Evolutionary conservation across 768 basidiomycete genomes (phyloP), one percentile per base, ranked within the genome.

Genomic region (Collybia sordida): DNA sequence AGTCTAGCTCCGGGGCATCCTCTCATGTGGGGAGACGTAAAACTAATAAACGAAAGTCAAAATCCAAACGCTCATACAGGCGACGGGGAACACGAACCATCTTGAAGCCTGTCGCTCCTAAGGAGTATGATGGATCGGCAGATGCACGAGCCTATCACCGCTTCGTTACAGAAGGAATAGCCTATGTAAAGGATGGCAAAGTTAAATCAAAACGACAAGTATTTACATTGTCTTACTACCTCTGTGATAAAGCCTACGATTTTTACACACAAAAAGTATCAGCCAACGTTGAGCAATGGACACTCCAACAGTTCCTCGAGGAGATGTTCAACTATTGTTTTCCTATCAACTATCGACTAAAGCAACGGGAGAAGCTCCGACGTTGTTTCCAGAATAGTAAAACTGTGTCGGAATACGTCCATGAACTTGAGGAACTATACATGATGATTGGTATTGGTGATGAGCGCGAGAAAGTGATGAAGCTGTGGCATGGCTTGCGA

Each of bases 271-370:
- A 51, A 23, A 44, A 58, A 15, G 44, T 73, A 0, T 54, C 69
- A 0, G 43, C 51, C 1, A 59, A 61, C 3, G 47, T 59, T 0
- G 47, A 61, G 3, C 31, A 57, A 0, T 74, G 70, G 69, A 51
- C 23, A 0, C 24, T 73, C 0, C 27, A 53, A 8, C 18, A 58
- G 1, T 72, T 73, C 50, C 71, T 70, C 45, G 18, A 47, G 2
- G 64, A 59, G 22, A 14, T 74, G n/a, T 72, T 70, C 46, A 58
- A 72, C 18, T 68, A 68, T 21, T 71, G 72, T 24, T 74, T 74
- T 55, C 71, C 71, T 0, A 42, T 61, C 0, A 56, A 69, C 27
- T 72, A 60, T 38, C 25, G 56, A 0, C 34, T 58, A 4, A 42
- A 67, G 23, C 68, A 67, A 47, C 28, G 60, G 0, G 50, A 61